These are phyloP conservation scores for Coprinopsis cinerea DNA, from an alignment of 768 basidiomycete species.

Conservation along the genomic window DNA sequence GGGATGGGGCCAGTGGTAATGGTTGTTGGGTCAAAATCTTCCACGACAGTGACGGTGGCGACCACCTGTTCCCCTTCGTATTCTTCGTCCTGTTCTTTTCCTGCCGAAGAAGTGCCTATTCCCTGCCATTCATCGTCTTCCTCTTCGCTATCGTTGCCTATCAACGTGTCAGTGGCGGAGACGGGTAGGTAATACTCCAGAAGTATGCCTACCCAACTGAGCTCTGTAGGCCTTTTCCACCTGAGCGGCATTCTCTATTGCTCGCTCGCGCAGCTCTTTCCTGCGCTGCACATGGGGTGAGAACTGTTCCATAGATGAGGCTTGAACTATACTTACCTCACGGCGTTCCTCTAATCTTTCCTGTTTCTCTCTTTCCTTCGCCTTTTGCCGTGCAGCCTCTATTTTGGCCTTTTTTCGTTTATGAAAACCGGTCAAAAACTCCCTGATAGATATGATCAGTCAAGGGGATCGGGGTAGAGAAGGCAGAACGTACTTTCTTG, in stretches of 20 bases:
- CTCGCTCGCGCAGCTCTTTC: slow-evolving; percentile 69
- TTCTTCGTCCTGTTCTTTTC: slow-evolving; percentile 51
- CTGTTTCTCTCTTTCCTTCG: slow-evolving; percentile 70
- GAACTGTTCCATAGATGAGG: slow-evolving; percentile 14
- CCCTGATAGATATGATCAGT: slow-evolving; percentile 39
- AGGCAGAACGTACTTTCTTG: slow-evolving; percentile 53
- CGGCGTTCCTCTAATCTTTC: slow-evolving; percentile 68
- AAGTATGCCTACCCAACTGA: slow-evolving; percentile 31
- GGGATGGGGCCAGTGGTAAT: slow-evolving; percentile 41
- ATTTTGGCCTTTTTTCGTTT: slow-evolving; percentile 85
- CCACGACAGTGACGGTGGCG: slow-evolving; percentile 86
- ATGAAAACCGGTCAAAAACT: slow-evolving; percentile 90
- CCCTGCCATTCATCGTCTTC: slow-evolving; percentile 47
- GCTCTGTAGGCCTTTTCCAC: slow-evolving; percentile 72
- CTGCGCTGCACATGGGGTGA: slow-evolving; percentile 51
- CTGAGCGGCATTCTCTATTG: slow-evolving; percentile 67
- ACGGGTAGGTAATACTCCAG: slow-evolving; percentile 7
- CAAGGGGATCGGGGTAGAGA: slow-evolving; percentile 8
- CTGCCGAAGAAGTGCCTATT: slow-evolving; percentile 27
- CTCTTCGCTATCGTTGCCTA: slow-evolving; percentile 26
- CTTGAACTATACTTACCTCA: slow-evolving; percentile 47
- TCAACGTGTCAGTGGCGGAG: slow-evolving; percentile 13
- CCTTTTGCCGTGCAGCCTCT: slow-evolving; percentile 69
- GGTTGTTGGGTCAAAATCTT: slow-evolving; percentile 79
- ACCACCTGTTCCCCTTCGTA: slow-evolving; percentile 81